Evolutionary conservation across 2,329 filamentous ascomycete species (phyloP).

Genomic region (Diaporthe batatas): DNA sequence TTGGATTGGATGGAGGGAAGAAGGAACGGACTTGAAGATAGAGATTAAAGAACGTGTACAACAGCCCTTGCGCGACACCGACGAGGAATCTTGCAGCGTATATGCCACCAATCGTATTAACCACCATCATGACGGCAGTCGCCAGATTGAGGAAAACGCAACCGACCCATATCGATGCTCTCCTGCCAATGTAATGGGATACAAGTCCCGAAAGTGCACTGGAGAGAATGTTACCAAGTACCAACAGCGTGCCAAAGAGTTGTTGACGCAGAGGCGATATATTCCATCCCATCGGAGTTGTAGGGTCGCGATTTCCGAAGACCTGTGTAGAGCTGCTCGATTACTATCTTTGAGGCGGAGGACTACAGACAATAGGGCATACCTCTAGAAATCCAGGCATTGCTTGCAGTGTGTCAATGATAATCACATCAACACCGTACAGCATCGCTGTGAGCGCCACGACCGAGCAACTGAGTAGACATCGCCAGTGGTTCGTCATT

Average conservation of each 20-base stretch:
- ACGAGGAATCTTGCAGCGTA: conserved; percentile 19
- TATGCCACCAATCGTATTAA: neutral
- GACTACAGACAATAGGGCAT: neutral
- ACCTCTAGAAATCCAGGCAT: conserved; percentile 24
- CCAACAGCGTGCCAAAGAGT: neutral
- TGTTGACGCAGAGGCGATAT: conserved; percentile 23
- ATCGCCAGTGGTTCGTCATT: conserved; percentile 4
- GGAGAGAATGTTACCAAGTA: neutral
- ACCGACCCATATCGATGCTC: conserved; percentile 19
- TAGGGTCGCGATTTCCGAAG: conserved; percentile 13
- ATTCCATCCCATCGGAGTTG: conserved; percentile 17
- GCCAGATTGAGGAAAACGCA: neutral
- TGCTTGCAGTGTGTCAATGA: conserved; percentile 19
- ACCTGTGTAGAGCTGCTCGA: neutral
- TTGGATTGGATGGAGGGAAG: neutral
- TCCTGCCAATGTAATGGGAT: conserved; percentile 3
- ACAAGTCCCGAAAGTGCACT: neutral
- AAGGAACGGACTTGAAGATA: neutral
- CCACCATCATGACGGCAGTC: conserved; percentile 14
- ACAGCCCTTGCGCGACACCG: neutral
- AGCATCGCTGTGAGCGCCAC: conserved; percentile 10
- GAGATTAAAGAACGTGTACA: conserved; percentile 15
- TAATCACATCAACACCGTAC: neutral
- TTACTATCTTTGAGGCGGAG: neutral
- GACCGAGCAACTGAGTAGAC: conserved; percentile 10